Conservation (phyloP, 2,329 filamentous ascomycete genomes). For the Monosporascus sp. region DNA sequence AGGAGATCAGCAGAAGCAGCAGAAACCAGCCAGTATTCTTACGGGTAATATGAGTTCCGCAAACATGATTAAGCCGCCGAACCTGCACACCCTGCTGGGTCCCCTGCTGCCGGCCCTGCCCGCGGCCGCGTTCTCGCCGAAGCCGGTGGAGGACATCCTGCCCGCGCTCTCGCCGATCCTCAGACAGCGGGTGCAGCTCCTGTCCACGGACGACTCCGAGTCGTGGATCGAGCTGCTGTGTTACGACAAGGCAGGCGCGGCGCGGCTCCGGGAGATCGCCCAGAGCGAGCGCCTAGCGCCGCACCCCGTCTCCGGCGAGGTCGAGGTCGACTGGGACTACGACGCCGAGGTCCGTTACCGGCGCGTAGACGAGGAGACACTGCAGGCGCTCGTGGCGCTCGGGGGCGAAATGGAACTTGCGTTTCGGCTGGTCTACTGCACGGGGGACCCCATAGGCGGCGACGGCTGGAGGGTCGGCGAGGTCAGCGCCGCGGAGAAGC, state of each 20-base stretch:
- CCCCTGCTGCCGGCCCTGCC: slow-evolving; percentile 57
- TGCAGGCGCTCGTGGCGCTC: slow-evolving; percentile 62
- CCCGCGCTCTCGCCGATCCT: slow-evolving; percentile 61
- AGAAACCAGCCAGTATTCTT: neutral
- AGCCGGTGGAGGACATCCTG: slow-evolving; percentile 51
- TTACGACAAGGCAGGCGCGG: slow-evolving; percentile 55
- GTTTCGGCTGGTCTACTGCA: slow-evolving; percentile 66
- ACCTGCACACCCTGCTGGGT: slow-evolving; percentile 44
- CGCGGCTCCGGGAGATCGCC: slow-evolving; percentile 56
- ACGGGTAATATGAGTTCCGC: neutral
- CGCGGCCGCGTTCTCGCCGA: slow-evolving; percentile 51
- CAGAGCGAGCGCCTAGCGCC: slow-evolving; percentile 63
- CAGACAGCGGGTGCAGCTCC: slow-evolving; percentile 59
- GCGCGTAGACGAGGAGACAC: slow-evolving; percentile 68
- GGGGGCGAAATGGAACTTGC: slow-evolving; percentile 52
- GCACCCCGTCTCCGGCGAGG: slow-evolving; percentile 75
- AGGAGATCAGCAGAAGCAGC: neutral
- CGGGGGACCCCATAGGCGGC: slow-evolving; percentile 55
- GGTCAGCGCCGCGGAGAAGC: slow-evolving; percentile 54
- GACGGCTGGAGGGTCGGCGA: slow-evolving; percentile 71
- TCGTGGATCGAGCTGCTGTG: slow-evolving; percentile 71
- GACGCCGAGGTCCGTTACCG: slow-evolving; percentile 60
- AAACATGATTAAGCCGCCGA: slow-evolving; percentile 34
- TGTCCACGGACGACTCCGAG: slow-evolving; percentile 53
- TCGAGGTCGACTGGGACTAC: slow-evolving; percentile 66